phyloP scores from a whole-genome alignment of 805 yeast species.

The Hanseniaspora valbyensis region DNA sequence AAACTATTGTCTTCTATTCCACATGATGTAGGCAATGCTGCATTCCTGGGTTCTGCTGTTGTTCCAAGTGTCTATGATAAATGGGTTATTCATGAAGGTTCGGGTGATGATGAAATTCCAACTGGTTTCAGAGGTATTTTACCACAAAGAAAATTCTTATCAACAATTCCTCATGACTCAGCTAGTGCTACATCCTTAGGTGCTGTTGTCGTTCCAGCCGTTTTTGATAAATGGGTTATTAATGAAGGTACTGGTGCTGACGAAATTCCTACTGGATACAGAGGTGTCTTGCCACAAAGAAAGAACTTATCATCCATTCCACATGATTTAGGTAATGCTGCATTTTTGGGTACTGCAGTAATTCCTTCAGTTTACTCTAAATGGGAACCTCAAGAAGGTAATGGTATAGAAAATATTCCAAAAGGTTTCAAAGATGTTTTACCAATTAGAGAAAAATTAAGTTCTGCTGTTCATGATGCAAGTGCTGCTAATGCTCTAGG shows the following conservation, averaged over 20 bases:
- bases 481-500: constrained; percentile 46
- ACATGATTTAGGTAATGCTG: constrained; percentile 24
- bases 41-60: constrained; percentile 68
- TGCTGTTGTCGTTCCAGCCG: not conserved
- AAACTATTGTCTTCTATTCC: not conserved
- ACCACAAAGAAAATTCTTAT: not conserved
- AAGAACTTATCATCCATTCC: not conserved
- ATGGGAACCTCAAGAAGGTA: not conserved
- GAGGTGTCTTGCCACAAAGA: constrained; percentile 1
- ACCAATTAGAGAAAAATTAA: not conserved
- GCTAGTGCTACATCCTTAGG: not conserved
- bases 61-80: constrained; percentile 69
- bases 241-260: too few species aligned
- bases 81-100: not conserved
- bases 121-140: not conserved
- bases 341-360: constrained; percentile 69
- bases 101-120: not conserved
- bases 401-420: not conserved
- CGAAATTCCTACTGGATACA: too few species aligned
- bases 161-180: not conserved
- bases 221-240: not conserved
- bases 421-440: not conserved
- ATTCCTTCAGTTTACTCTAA: constrained; percentile 73
- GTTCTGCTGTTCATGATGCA: not conserved
- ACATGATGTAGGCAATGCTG: constrained; percentile 25